Conservation (phyloP, 495 filamentous ascomycete genomes). For the Aspergillus incahuasiensis region DNA sequence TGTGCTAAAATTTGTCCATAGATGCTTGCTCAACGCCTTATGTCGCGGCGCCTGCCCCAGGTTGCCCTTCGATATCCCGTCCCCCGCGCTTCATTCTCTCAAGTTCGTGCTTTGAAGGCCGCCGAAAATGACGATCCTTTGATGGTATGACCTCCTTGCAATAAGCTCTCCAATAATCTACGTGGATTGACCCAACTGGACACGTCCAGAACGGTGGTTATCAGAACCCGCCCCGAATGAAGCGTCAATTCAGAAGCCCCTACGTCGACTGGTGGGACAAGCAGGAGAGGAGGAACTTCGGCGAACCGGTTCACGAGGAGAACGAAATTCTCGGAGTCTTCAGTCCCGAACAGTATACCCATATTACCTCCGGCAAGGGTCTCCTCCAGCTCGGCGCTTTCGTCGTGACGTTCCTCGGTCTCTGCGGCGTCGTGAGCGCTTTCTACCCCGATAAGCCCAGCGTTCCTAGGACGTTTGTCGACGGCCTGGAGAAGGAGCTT, state of each 20-base stretch:
- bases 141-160: constrained; percentile 58
- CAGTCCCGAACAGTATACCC: constrained; percentile 83
- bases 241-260: constrained; percentile 87
- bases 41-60: constrained; percentile 44
- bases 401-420: constrained; percentile 60
- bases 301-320: constrained; percentile 95
- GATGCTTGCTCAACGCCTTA: constrained; percentile 66
- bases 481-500: constrained; percentile 78
- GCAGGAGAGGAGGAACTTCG: constrained; percentile 93
- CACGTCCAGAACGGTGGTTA: constrained; percentile 79
- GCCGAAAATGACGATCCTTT: constrained; percentile 67
- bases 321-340: constrained; percentile 93
- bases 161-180: constrained; percentile 2
- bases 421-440: constrained; percentile 65
- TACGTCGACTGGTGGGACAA: constrained; percentile 96
- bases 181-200: constrained; percentile 17
- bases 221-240: constrained; percentile 76
- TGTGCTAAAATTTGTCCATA: constrained; percentile 26
- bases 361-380: constrained; percentile 68
- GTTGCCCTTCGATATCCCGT: constrained; percentile 43
- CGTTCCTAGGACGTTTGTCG: constrained; percentile 73
- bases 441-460: constrained; percentile 83
- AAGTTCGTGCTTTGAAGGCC: constrained; percentile 47
- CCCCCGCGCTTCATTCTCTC: constrained; percentile 52
- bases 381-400: constrained; percentile 70